Percentiles rank a stretch among this genome's conserved stretches.
These are phyloP conservation scores for Penicillium sp. DNA, from an alignment of 2,329 filamentous ascomycete genomes.

Conservation along the genomic window DNA sequence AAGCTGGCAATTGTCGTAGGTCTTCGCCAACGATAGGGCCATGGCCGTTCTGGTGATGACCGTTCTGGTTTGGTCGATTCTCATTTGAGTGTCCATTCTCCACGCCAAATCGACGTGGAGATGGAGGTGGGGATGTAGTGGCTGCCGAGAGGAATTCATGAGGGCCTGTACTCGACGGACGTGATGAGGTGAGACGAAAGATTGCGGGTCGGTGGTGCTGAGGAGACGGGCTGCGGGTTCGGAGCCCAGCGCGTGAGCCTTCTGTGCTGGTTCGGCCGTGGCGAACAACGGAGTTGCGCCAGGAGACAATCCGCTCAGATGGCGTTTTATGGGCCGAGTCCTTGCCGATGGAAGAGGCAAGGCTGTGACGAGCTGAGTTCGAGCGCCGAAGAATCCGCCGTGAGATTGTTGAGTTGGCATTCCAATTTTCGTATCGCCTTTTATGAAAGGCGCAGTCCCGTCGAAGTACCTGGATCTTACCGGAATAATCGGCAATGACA, in stretches of 20 bases:
- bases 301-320: conserved; percentile 81
- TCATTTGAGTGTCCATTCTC: conserved; percentile 26
- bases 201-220: conserved; percentile 38
- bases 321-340: conserved; percentile 53
- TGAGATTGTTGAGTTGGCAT: conserved; percentile 76
- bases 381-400: conserved; percentile 63
- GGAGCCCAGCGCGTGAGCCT: conserved; percentile 35
- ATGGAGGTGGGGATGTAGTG: conserved; percentile 33
- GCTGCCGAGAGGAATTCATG: conserved; percentile 32
- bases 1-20: conserved; percentile 11
- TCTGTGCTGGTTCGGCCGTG: conserved; percentile 57
- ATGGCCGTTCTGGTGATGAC: conserved; percentile 7
- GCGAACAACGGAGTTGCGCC: conserved; percentile 73
- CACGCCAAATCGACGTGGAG: conserved; percentile 27
- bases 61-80: conserved; percentile 15
- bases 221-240: conserved; percentile 54
- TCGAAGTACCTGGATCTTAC: conserved; percentile 90
- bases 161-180: conserved; percentile 29
- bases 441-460: conserved; percentile 90
- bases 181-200: conserved; percentile 21
- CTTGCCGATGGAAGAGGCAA: conserved; percentile 51
- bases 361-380: conserved; percentile 60
- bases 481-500: conserved; percentile 84
- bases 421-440: conserved; percentile 76
- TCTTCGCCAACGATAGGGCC: conserved; percentile 1